phyloP scores from a whole-genome alignment of 2,329 filamentous ascomycete genomes.

The Talaromyces amestolkiae region DNA sequence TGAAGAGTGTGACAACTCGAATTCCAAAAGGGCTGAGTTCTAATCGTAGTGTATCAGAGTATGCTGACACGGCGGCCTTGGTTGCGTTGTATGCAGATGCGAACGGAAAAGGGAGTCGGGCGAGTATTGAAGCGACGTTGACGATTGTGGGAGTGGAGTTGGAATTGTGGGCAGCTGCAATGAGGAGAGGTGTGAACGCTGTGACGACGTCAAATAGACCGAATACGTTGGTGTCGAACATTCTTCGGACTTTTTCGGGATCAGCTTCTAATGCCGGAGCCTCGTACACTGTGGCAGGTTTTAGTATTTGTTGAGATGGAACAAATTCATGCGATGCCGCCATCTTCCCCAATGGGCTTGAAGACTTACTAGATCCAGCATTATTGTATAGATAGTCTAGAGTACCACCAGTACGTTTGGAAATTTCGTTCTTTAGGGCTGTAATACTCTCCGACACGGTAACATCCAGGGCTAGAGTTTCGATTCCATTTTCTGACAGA shows the following conservation, averaged over 20 bases:
- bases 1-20: constrained; percentile 8
- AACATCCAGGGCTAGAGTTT: constrained; percentile 7
- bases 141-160: constrained; percentile 5
- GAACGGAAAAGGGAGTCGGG: constrained; percentile 9
- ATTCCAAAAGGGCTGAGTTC: constrained; percentile 10
- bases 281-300: constrained; percentile 8
- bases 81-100: constrained; percentile 13
- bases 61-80: constrained; percentile 12
- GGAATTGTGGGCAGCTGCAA: not conserved
- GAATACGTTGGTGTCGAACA: constrained; percentile 14
- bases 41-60: constrained; percentile 11
- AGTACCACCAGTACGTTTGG: constrained; percentile 7
- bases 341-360: not conserved
- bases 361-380: constrained; percentile 6
- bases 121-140: constrained; percentile 11
- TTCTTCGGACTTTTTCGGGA: constrained; percentile 5
- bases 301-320: not conserved
- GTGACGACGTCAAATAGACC: constrained; percentile 11
- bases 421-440: constrained; percentile 9
- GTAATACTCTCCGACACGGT: constrained; percentile 4
- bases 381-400: constrained; percentile 12
- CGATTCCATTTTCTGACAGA: constrained; percentile 9
- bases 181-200: constrained; percentile 7
- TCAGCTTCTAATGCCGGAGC: constrained; percentile 13
- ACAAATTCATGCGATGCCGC: not conserved